A percentile compares a stretch with the other conserved stretches of the same genome.
phyloP scores from a whole-genome alignment of 2,329 filamentous ascomycete species.

The Madurella mycetomatis region DNA sequence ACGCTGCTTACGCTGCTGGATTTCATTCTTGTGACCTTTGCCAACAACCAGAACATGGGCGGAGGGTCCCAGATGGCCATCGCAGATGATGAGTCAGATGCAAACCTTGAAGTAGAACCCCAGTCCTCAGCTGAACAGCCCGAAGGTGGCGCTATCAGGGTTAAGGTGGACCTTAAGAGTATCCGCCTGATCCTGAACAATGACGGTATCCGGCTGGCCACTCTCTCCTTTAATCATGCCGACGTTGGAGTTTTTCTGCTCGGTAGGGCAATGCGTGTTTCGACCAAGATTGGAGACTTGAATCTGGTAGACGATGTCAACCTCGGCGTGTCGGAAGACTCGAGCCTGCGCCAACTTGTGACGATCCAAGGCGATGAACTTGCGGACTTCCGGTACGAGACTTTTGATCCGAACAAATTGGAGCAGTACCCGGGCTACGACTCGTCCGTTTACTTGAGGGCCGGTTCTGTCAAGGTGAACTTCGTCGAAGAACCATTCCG shows the following conservation, averaged over 20 bases:
- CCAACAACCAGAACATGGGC: constrained; percentile 45
- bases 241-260: constrained; percentile 86
- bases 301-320: constrained; percentile 92
- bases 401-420: constrained; percentile 68
- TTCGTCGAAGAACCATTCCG: constrained; percentile 96
- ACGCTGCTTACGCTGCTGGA: constrained; percentile 89
- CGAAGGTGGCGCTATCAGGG: constrained; percentile 73
- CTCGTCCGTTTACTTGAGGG: constrained; percentile 82
- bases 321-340: constrained; percentile 75
- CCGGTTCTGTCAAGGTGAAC: constrained; percentile 93
- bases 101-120: constrained; percentile 37
- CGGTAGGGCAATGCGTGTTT: constrained; percentile 81
- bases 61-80: constrained; percentile 34
- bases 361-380: constrained; percentile 94
- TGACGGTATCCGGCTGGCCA: constrained; percentile 90
- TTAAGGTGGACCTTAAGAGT: constrained; percentile 89
- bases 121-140: constrained; percentile 34
- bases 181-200: constrained; percentile 96
- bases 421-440: constrained; percentile 89
- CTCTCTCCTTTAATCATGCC: constrained; percentile 85
- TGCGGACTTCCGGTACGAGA: constrained; percentile 96
- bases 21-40: constrained; percentile 90
- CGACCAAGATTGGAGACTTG: constrained; percentile 79
- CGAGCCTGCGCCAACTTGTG: constrained; percentile 77
- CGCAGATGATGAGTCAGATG: constrained; percentile 37